These are phyloP conservation scores for Cladobotryum protrusum DNA, from an alignment of 2,329 filamentous ascomycete genomes.

Conservation along the genomic window DNA sequence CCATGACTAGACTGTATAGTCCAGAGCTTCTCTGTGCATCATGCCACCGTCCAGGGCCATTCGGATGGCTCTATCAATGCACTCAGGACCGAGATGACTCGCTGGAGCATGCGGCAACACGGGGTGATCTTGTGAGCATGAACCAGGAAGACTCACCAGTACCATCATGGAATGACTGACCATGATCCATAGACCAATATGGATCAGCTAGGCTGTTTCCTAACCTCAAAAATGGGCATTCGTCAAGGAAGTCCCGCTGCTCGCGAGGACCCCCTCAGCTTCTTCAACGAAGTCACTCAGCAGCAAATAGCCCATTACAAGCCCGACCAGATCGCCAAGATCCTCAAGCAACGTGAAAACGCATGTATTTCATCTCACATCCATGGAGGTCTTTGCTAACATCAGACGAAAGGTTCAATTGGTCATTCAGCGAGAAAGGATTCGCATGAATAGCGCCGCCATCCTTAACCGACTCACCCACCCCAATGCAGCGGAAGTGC, in stretches of 20 bases:
- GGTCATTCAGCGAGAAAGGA: constrained; percentile 24
- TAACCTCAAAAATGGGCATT: constrained; percentile 27
- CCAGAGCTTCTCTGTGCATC: constrained; percentile 45
- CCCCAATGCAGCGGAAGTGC: constrained; percentile 13
- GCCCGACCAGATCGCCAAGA: constrained; percentile 38
- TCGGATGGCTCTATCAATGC: constrained; percentile 72
- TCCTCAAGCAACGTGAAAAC: constrained; percentile 46
- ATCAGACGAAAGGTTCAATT: constrained; percentile 23
- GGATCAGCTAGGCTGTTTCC: constrained; percentile 27
- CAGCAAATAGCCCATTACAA: constrained; percentile 39
- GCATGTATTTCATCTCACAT: constrained; percentile 26
- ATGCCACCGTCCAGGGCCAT: constrained; percentile 49
- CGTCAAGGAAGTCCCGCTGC: constrained; percentile 35
- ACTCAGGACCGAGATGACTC: constrained; percentile 53
- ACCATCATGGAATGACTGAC: constrained; percentile 5
- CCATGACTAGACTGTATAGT: constrained; percentile 60
- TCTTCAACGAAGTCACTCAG: constrained; percentile 39
- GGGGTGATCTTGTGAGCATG: constrained; percentile 16
- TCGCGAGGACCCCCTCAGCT: constrained; percentile 37
- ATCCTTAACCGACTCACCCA: constrained; percentile 16
- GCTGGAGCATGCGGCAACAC: constrained; percentile 24
- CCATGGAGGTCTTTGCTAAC: constrained; percentile 10
- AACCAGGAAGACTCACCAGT: neutral
- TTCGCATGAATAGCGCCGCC: constrained; percentile 18
- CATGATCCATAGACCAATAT: constrained; percentile 23